Base-by-base conservation (phyloP, 2,329 filamentous ascomycete genomes). In the Sclerotinia trifoliorum region DNA sequence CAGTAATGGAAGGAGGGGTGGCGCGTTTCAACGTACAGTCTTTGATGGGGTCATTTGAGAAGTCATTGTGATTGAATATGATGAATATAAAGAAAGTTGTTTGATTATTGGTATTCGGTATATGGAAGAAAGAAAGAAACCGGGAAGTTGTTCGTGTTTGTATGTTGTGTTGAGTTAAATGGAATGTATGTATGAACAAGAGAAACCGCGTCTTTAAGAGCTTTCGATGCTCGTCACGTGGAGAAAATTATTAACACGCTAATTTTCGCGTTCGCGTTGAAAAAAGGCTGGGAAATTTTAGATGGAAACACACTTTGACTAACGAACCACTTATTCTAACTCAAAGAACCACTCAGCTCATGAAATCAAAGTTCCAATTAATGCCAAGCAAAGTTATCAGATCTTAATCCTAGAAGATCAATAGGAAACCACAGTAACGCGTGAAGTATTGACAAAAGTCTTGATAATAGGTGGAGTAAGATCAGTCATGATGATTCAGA, bases 41-140 rank as follows among this genome's bases (percentile, higher is more conserved):
- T 91, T 91, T 68, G 88, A 91, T 72, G 89, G 89, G 75, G 89
- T 91, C 78, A 92, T 84, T 79, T 94, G 85, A 72, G 90, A 82
- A 80, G 92, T 86, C 92, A 96, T 95, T 68, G 67, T 75, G 73
- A 70, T 71, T 71, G 69, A 71, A 69, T 69, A 62, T 51, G 48
- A 51, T 51, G 61, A 68, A 56, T 32, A 48, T 56, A 35, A 68
- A 67, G 49, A 48, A 46, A 58, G 57, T 19, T 57, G 57, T 49
- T 52, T 68, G 61, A 29, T 63, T 65, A 58, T 55, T 66, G 63
- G 48, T 68, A 57, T 62, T 70, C 70, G 74, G 71, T 67, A 69
- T 68, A 51, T 56, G 49, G 17, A 62, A 69, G 72, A 70, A 55
- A 35, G 44, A 39, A 49, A 65, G 64, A 67, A 60, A 69, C 66